Base-by-base conservation (phyloP, 2,329 filamentous ascomycete genomes). In the Ramularia collo-cygni region DNA sequence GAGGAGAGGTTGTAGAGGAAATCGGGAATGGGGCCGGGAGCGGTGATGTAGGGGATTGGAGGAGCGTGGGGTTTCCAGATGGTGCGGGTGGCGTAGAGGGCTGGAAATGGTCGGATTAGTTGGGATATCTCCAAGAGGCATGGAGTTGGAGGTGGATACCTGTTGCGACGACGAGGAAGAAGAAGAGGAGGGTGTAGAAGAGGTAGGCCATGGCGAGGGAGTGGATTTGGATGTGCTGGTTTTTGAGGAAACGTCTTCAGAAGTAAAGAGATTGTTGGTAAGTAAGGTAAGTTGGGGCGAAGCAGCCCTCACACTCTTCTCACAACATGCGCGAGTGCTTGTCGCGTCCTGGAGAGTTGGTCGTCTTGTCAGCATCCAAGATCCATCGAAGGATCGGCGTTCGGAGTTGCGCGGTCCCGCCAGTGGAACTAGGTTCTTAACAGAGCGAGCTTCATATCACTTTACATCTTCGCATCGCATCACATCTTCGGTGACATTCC, bases 1-100 rank as follows among this genome's bases (percentile, higher is more conserved):
- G 63, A 59, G 29, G 72, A 63, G 46, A 65, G 46, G 51, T 66
- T 45, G 61, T 82, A 81, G 47, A 74, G 65, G 48, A 72, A 62
- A 53, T 71, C 66, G 37, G 73, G 71, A 52, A 77, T 60, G 44
- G 70, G 61, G 40, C 60, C 61, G 42, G 61, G 59, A 15, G 66
- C 62, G 28, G 75, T 68, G 43, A 68, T 49, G 56, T 69, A 72
- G 36, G 74, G 71, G 19, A 80, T 70, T 19, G 60, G 57, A 40
- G 82, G 79, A 33, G 94, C 64, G 51, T 76, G 70, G 41, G 76
- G 80, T 31, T 83, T 67, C 92, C 92, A 96, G 66, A 72, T 73
- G 41, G 73, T 64, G 53, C 90, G 86, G 42, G 85, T 90, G 52
- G 92, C 68, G 73, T 88, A 95, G 56, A 92, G 79, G 43, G 71